Base-by-base conservation (phyloP, 257 asterid genomes). In the Solanum gandarillasii region DNA sequence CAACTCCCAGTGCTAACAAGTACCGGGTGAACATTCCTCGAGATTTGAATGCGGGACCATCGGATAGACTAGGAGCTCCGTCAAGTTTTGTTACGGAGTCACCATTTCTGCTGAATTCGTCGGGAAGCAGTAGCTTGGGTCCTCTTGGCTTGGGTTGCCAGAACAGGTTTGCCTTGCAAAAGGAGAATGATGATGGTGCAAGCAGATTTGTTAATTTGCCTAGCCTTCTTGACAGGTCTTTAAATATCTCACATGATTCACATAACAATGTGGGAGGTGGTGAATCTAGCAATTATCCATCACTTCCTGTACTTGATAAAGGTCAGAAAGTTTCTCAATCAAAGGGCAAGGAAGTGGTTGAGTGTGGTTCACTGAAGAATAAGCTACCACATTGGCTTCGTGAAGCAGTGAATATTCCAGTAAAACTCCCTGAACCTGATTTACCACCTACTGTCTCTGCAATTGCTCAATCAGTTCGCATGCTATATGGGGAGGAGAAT, bases 381-480 rank as follows among this genome's bases (percentile, higher is more conserved):
- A 86, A 78, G 76, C 94, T 97, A 60, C 99, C 99, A 34, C 99
- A 97, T 87, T 97, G 99, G 99, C 99, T 97, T 87, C 94, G 96
- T 87, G 98, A 92, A 93, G 99, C 95, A 36, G 99, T 97, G 83
- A 94, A 90, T 71, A 85, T 92, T 89, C 96, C 95, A 38, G 91
- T 91, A 34, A 93, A 90, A 84, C 39, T 87, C 21, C 89, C 91
- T 60, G 92, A 92, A 83, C 92, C 90, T 29, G 90, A 91, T 70
- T 89, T 96, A 60, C 98, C 97, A 9, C 98, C 97, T 9, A 81
- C 96, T 78, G 90, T 97, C 78, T 93, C 98, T 83, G 98, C 99
- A 78, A 85, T 97, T 72, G 96, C 98, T 25, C 94, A 94, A 43
- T 97, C 99, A 11, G 98, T 96, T 55, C 96, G 99, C 72, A 91